Evolutionary conservation across 1,284 basidiomycete genomes (phyloP).

Genomic region (Cerioporus squamosus): DNA sequence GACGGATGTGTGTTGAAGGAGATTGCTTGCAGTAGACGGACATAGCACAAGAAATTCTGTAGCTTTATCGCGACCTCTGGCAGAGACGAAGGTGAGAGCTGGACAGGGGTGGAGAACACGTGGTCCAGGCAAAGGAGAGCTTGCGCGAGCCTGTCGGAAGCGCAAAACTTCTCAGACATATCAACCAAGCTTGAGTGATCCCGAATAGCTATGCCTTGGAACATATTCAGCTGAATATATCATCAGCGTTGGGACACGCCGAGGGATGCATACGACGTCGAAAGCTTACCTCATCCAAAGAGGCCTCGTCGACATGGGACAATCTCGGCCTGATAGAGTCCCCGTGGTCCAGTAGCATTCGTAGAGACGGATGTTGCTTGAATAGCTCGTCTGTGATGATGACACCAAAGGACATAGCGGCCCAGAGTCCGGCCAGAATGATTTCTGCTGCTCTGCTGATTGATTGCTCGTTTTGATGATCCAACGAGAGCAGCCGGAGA

Average conservation of each 20-base stretch:
- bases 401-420: conserved; percentile 31
- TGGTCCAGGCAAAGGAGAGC: conserved; percentile 49
- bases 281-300: conserved; percentile 25
- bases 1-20: conserved; percentile 34
- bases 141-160: conserved; percentile 32
- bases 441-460: conserved; percentile 24
- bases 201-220: conserved; percentile 39
- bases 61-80: conserved; percentile 36
- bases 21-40: conserved; percentile 36
- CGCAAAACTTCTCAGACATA: conserved; percentile 34
- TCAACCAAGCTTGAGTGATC: conserved; percentile 31
- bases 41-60: conserved; percentile 41
- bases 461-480: conserved; percentile 26
- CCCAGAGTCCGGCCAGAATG: conserved; percentile 35
- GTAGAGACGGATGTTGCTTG: conserved; percentile 7
- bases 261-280: neutral
- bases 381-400: conserved; percentile 10
- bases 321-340: neutral
- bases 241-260: neutral
- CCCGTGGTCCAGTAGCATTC: conserved; percentile 16
- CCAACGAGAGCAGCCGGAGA: conserved; percentile 48
- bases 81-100: conserved; percentile 22
- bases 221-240: conserved; percentile 40
- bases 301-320: neutral
- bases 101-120: conserved; percentile 33